A percentile compares a stretch with the other conserved stretches of the same genome.
These are phyloP conservation scores for Ammopiptanthus mongolicus DNA, from an alignment of 306 rosid genomes.

Conservation along the genomic window DNA sequence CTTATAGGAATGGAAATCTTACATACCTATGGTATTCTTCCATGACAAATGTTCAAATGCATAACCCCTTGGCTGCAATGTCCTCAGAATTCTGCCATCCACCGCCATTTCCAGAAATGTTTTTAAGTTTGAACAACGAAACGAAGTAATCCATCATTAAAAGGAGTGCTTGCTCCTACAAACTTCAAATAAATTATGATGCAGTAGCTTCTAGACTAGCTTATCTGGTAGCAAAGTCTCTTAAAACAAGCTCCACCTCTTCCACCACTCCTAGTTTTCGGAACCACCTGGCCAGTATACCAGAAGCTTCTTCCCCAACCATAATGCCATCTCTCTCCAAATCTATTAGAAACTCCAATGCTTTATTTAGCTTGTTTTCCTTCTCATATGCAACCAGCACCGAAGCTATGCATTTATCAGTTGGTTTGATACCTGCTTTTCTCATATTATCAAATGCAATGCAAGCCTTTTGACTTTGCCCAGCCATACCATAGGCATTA, in stretches of 20 bases:
- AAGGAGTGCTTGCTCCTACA: neutral
- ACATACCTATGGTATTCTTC: too few relatives aligned
- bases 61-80: too few relatives aligned
- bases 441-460: constrained; percentile 77
- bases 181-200: constrained; percentile 7
- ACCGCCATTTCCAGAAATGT: too few relatives aligned
- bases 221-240: constrained; percentile 49
- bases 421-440: constrained; percentile 57
- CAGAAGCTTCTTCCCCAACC: constrained; percentile 76
- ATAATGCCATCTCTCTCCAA: constrained; percentile 63
- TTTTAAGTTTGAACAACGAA: too few relatives aligned
- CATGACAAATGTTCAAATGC: too few relatives aligned
- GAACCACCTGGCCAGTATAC: constrained; percentile 66
- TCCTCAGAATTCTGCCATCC: too few relatives aligned
- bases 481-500: constrained; percentile 54
- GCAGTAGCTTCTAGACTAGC: constrained; percentile 9
- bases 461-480: constrained; percentile 58
- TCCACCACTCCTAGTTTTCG: constrained; percentile 72
- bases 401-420: constrained; percentile 70
- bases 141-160: too few relatives aligned
- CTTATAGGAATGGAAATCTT: too few relatives aligned
- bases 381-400: constrained; percentile 63
- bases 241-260: constrained; percentile 69
- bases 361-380: constrained; percentile 55
- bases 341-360: constrained; percentile 57